A percentile compares a stretch with the other conserved stretches of the same genome.
These are phyloP conservation scores for Colletotrichum costaricense DNA, from an alignment of 2,329 filamentous ascomycete species.

Conservation along the genomic window DNA sequence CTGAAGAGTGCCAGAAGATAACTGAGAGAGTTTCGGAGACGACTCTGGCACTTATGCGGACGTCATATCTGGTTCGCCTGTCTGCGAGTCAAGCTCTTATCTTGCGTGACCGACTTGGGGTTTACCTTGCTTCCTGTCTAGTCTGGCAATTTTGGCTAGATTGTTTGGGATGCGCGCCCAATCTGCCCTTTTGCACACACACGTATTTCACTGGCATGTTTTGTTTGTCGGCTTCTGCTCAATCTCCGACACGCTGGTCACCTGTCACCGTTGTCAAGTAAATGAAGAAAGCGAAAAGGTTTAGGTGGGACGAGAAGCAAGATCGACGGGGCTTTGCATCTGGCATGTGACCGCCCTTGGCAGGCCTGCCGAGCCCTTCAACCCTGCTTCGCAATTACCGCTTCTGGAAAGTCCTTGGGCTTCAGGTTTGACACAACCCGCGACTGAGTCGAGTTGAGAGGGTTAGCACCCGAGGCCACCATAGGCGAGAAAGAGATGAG, in stretches of 20 bases:
- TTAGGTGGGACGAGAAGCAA: background rate
- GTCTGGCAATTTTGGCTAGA: no score
- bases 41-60: background rate
- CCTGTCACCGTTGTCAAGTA: background rate
- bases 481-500: background rate
- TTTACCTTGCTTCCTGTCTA: background rate
- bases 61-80: background rate
- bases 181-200: background rate
- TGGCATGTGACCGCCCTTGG: constrained; percentile 10
- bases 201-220: background rate
- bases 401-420: background rate
- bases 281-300: constrained; percentile 5
- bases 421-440: background rate
- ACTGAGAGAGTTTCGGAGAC: background rate
- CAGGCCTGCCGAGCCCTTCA: background rate
- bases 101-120: background rate
- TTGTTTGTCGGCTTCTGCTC: background rate
- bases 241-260: background rate
- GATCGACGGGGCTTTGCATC: constrained; percentile 11
- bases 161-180: background rate
- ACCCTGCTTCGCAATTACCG: background rate
- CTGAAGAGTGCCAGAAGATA: background rate
- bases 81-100: background rate
- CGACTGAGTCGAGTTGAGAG: background rate
- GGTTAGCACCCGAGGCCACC: background rate